These are phyloP conservation scores for Colletotrichum gloeosporioides DNA, from an alignment of 2,329 filamentous ascomycete species.

Conservation along the genomic window DNA sequence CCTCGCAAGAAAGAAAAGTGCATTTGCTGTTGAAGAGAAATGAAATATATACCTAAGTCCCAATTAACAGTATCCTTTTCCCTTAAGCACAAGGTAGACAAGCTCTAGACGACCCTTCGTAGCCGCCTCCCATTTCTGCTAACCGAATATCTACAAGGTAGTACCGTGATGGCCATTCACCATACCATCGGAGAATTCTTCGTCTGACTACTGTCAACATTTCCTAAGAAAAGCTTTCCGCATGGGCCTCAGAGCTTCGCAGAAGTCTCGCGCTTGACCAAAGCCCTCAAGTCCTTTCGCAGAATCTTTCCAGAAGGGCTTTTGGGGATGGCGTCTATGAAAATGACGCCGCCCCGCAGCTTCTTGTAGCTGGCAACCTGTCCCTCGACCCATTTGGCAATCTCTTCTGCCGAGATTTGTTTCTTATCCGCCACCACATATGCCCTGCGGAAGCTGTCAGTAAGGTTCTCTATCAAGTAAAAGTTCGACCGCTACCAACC, in stretches of 20 bases:
- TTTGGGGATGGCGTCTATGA: conserved; percentile 74
- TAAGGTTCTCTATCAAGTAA: background rate
- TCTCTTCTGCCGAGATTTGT: conserved; percentile 30
- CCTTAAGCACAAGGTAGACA: background rate
- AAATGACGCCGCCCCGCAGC: conserved; percentile 73
- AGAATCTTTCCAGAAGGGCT: conserved; percentile 63
- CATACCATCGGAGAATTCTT: fast-evolving
- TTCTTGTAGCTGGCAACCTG: conserved; percentile 63
- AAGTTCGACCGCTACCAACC: conserved; percentile 20
- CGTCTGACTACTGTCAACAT: fast-evolving
- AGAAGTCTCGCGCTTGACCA: conserved; percentile 33
- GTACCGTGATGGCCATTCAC: background rate
- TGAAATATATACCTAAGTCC: background rate
- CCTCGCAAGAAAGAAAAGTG: background rate
- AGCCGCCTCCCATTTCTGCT: background rate
- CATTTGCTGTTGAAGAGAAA: background rate
- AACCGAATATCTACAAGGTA: background rate
- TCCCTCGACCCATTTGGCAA: conserved; percentile 28
- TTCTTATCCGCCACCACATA: conserved; percentile 38
- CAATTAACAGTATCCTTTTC: background rate
- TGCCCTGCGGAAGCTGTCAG: conserved; percentile 20
- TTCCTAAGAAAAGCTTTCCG: background rate
- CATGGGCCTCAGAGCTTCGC: background rate
- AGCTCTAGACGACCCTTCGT: background rate
- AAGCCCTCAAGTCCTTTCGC: conserved; percentile 41